A percentile compares a stretch with the other conserved stretches of the same genome.
phyloP scores from a whole-genome alignment of 2,329 filamentous ascomycete genomes.

The Fusarium anguioides region DNA sequence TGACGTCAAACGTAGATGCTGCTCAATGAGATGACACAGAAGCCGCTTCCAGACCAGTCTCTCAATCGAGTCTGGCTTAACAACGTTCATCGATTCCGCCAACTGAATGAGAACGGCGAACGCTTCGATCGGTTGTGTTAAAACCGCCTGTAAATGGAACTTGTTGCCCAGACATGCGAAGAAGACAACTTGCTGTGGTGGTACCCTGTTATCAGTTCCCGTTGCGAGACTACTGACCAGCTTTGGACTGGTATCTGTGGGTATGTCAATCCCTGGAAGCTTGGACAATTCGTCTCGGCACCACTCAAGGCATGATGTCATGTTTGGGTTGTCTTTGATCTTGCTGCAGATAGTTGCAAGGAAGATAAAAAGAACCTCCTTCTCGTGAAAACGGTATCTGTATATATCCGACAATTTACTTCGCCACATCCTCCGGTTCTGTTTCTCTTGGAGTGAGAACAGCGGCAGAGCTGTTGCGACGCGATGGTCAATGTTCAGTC shows the following conservation, averaged over 20 bases:
- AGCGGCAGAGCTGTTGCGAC: background rate
- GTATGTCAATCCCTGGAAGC: background rate
- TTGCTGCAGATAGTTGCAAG: background rate
- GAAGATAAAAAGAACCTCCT: background rate
- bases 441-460: background rate
- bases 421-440: background rate
- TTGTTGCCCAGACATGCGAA: conserved; percentile 2
- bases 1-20: background rate
- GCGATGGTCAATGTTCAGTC: rapidly evolving
- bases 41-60: background rate
- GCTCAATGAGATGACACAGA: background rate
- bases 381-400: background rate
- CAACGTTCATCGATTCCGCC: background rate
- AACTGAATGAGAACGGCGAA: background rate
- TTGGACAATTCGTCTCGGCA: background rate
- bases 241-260: background rate
- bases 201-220: background rate
- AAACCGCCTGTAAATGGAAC: background rate
- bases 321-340: background rate
- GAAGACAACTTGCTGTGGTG: background rate
- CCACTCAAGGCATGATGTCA: background rate
- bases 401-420: background rate
- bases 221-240: background rate
- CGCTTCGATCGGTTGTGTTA: background rate
- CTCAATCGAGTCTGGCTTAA: background rate